Base-by-base conservation (phyloP, 768 basidiomycete genomes). In the Trametopsis cervina region DNA sequence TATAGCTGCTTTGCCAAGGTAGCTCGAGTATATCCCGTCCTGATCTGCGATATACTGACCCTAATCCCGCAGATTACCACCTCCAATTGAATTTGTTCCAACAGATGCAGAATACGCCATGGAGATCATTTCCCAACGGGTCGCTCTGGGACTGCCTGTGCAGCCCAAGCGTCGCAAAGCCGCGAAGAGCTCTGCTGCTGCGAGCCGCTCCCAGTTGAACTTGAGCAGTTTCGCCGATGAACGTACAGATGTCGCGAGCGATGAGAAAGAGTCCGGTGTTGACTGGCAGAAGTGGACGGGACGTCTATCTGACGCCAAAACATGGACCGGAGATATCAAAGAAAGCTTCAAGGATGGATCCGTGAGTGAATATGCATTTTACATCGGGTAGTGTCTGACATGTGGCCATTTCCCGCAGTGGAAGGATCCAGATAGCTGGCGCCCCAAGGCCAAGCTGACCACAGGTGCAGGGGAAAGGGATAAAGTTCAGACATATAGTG, bases 101-200 rank as follows among this genome's bases (percentile, higher is more conserved):
- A 85, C 81, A 3, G 82, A 86, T 54, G 73, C 77, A 3, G 81
- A 85, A 41, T 80, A 81, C 56, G 82, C 84, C 2, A 84, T 85
- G 78, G 73, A 81, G 29, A 59, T 85, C 10, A 83, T 85, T 15
- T 73, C 81, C 3, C 69, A 73, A 47, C 76, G 83, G 6, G 69
- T 83, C 3, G 72, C 76, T 26, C 64, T 70, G 17, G 83, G 83
- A 4, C 66, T 81, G 42, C 68, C 72, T 21, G 59, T 83, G 27
- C 65, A 59, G 18, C 54, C 74, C 4, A 56, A 54, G 36, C 53
- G 40, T 43, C 59, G 52, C 56, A 27, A 63, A 51, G 21, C 56
- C 50, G 25, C 40, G 56, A 40, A 48, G 51, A 58, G 48, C 37
- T 23, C 44, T 11, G 39, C 45, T 12, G 20, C 35, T 15, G 27